Conservation (phyloP, 805 yeast genomes). For the Wickerhamiella allomyrinae region DNA sequence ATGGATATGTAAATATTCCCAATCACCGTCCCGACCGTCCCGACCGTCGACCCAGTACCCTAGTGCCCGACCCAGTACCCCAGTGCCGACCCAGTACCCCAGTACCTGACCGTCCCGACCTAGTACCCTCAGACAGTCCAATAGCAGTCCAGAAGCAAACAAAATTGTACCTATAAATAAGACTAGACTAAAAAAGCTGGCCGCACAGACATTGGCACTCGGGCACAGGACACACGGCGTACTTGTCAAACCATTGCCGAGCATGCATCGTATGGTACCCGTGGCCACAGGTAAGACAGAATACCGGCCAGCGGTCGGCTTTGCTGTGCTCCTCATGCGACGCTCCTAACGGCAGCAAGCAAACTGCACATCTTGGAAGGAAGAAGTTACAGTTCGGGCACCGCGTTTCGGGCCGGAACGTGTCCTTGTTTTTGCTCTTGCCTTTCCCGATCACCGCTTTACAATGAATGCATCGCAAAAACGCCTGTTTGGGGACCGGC, state of each 20-base stretch:
- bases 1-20: too few species aligned
- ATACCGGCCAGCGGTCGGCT: conserved; percentile 64
- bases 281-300: conserved; percentile 81
- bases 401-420: conserved; percentile 6
- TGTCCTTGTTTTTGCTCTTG: conserved; percentile 4
- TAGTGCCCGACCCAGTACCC: too few species aligned
- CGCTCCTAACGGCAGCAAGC: conserved; percentile 64
- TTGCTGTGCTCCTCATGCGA: conserved; percentile 14
- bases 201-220: conserved; percentile 72
- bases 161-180: too few species aligned
- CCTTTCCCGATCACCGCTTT: conserved; percentile 32
- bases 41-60: too few species aligned
- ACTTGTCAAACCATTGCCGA: conserved; percentile 86
- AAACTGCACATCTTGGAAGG: conserved; percentile 81
- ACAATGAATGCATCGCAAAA: conserved; percentile 69
- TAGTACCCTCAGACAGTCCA: too few species aligned
- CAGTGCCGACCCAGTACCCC: too few species aligned
- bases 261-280: conserved; percentile 95
- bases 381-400: conserved; percentile 85
- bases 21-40: too few species aligned
- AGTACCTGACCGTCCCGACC: too few species aligned
- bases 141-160: too few species aligned
- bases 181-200: neutral
- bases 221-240: conserved; percentile 84
- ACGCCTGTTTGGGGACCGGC: conserved; percentile 58